Evolutionary conservation across 2,329 filamentous ascomycete species (phyloP).

Genomic region (Clonostachys byssicola): DNA sequence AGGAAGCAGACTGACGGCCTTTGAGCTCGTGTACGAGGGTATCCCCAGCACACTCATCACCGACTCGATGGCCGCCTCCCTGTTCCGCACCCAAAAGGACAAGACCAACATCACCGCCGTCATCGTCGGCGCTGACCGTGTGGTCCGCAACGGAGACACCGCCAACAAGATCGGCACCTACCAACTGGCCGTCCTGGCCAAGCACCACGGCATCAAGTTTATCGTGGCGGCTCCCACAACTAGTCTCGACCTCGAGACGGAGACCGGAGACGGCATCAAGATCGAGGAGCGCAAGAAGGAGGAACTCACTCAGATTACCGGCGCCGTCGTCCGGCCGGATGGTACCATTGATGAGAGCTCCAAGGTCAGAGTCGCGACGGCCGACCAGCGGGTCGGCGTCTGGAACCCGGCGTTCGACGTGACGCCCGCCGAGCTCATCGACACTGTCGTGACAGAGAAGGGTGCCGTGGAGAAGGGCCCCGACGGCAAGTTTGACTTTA

Average conservation of each 20-base stretch:
- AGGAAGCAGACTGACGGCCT: conserved; percentile 89
- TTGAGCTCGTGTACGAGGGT: conserved; percentile 89
- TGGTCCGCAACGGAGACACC: conserved; percentile 94
- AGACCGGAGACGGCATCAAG: conserved; percentile 72
- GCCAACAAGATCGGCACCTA: conserved; percentile 99
- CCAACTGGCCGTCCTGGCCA: conserved; percentile 83
- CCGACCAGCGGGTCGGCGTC: conserved; percentile 72
- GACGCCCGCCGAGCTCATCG: conserved; percentile 82
- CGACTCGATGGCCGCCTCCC: conserved; percentile 91
- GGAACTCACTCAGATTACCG: conserved; percentile 82
- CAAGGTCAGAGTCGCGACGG: conserved; percentile 74
- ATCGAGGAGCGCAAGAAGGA: conserved; percentile 83
- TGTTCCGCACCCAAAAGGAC: conserved; percentile 63
- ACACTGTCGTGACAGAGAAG: conserved; percentile 90
- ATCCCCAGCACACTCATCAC: conserved; percentile 92
- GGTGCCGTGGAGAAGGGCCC: conserved; percentile 77
- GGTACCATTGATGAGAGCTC: conserved; percentile 58
- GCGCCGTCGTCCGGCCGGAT: conserved; percentile 63
- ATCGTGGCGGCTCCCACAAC: conserved; percentile 92
- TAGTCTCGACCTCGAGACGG: conserved; percentile 82
- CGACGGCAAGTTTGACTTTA: conserved; percentile 66
- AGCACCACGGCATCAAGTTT: conserved; percentile 86
- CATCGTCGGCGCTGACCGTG: conserved; percentile 90
- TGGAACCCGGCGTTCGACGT: conserved; percentile 99
- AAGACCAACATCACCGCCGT: conserved; percentile 74